Conservation (phyloP, 805 yeast species). For the Starmerella sirachaensis region DNA sequence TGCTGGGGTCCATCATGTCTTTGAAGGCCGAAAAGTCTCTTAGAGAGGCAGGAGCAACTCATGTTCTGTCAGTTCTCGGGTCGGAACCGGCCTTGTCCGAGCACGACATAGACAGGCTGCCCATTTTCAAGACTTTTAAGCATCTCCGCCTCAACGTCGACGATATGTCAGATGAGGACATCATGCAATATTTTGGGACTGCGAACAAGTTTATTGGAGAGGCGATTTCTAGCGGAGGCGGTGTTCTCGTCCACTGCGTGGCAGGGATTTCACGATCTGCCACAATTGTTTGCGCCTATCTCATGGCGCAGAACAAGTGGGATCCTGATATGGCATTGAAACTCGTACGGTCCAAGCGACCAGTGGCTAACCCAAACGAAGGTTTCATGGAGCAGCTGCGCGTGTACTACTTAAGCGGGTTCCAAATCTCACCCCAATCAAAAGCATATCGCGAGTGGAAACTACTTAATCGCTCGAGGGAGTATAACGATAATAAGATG, state of each 20-base stretch:
- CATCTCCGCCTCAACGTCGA: constrained; percentile 41
- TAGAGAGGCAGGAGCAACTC: constrained; percentile 46
- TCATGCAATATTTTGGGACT: constrained; percentile 49
- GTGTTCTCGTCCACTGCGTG: constrained; percentile 40
- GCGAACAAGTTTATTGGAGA: constrained; percentile 54
- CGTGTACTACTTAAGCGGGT: constrained; percentile 41
- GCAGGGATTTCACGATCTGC: constrained; percentile 92
- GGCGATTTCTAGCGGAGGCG: constrained; percentile 31
- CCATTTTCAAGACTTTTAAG: constrained; percentile 8
- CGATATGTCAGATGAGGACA: constrained; percentile 57
- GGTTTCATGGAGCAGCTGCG: constrained; percentile 63
- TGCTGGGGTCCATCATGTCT: constrained; percentile 62
- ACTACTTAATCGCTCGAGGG: constrained; percentile 25
- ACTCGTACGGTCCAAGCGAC: constrained; percentile 58
- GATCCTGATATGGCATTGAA: constrained; percentile 51
- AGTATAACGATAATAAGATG: neutral
- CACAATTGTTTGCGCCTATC: constrained; percentile 73
- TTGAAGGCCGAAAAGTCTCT: constrained; percentile 44
- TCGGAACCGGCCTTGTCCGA: constrained; percentile 9
- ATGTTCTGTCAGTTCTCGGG: constrained; percentile 57
- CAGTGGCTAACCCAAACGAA: constrained; percentile 55
- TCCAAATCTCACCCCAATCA: constrained; percentile 24
- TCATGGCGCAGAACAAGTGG: constrained; percentile 62
- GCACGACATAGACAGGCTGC: constrained; percentile 7
- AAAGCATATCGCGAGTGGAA: constrained; percentile 33